phyloP scores from a whole-genome alignment of 208 protist species.

The Spongospora subterranea region DNA sequence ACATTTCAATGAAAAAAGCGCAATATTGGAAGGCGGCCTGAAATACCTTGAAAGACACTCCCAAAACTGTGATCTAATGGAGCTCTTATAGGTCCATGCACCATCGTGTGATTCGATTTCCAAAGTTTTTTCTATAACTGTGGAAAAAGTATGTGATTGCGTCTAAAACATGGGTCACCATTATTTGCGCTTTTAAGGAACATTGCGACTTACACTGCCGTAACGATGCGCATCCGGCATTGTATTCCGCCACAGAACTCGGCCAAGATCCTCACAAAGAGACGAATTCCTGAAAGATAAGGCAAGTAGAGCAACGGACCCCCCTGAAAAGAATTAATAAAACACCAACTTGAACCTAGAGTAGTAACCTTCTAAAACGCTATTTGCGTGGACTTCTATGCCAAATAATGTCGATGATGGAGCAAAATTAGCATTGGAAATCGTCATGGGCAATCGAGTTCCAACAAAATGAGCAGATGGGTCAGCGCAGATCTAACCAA shows the following conservation, averaged over 20 bases:
- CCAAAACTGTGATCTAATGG: not conserved
- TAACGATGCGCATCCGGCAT: not conserved
- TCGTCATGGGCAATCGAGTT: not conserved
- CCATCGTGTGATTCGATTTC: not conserved
- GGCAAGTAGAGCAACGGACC: not conserved
- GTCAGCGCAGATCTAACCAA: constrained; percentile 2
- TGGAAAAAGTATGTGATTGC: not conserved
- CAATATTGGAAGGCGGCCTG: not conserved
- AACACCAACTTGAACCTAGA: not conserved
- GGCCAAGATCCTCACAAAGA: constrained; percentile 7
- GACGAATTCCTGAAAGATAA: not conserved
- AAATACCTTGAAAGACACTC: not conserved
- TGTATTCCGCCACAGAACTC: not conserved
- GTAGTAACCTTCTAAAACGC: not conserved
- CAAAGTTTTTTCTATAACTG: not conserved
- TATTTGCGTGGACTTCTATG: not conserved
- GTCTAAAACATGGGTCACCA: not conserved
- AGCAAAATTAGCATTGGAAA: not conserved
- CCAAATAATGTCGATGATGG: not conserved
- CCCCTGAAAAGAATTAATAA: not conserved
- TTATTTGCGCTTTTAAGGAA: not conserved
- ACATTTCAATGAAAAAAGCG: not conserved
- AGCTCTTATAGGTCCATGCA: not conserved
- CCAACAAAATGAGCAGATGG: not conserved
- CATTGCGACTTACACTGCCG: not conserved